Percentiles rank a stretch among this genome's conserved stretches.
Conservation (phyloP, 2,329 filamentous ascomycete species). For the Magnaporthales sp. region DNA sequence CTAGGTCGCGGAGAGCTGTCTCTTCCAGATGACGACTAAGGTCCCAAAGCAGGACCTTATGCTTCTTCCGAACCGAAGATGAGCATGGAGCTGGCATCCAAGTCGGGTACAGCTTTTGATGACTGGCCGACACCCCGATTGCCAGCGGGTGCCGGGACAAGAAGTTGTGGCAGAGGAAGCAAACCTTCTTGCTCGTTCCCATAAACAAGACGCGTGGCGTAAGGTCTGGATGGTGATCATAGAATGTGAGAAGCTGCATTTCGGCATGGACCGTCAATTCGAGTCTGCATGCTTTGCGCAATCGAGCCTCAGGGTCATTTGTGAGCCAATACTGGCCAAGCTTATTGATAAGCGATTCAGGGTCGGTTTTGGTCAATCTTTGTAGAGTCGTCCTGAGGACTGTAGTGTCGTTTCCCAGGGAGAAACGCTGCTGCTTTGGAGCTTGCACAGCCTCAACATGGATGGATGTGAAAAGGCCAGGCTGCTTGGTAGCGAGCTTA, state of each 20-base stretch:
- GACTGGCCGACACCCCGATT: slow-evolving; percentile 14
- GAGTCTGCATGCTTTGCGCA: slow-evolving; percentile 11
- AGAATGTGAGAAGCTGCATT: slow-evolving; percentile 17
- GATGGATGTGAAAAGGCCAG: slow-evolving; percentile 11
- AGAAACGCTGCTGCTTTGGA: slow-evolving; percentile 8
- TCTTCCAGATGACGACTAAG: background rate
- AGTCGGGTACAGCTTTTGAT: slow-evolving; percentile 17
- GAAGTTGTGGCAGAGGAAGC: slow-evolving; percentile 16
- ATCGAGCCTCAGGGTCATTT: slow-evolving; percentile 10
- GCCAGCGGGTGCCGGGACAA: slow-evolving; percentile 12
- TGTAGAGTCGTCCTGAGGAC: slow-evolving; percentile 4
- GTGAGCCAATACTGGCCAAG: slow-evolving; percentile 11
- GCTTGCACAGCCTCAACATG: slow-evolving; percentile 9
- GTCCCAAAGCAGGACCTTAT: background rate
- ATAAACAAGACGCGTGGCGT: slow-evolving; percentile 14
- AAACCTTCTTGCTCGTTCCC: slow-evolving; percentile 18
- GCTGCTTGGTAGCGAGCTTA: slow-evolving; percentile 10
- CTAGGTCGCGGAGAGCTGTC: background rate
- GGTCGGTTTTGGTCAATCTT: slow-evolving; percentile 1
- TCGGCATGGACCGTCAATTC: slow-evolving; percentile 16
- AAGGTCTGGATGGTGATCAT: slow-evolving; percentile 13
- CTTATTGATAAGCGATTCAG: background rate
- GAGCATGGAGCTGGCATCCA: slow-evolving; percentile 14
- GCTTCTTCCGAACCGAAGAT: background rate
- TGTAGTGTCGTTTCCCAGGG: slow-evolving; percentile 4